A percentile compares a stretch with the other conserved stretches of the same genome.
Conservation (phyloP, 2,329 filamentous ascomycete species). For the Penicillium crustosum region DNA sequence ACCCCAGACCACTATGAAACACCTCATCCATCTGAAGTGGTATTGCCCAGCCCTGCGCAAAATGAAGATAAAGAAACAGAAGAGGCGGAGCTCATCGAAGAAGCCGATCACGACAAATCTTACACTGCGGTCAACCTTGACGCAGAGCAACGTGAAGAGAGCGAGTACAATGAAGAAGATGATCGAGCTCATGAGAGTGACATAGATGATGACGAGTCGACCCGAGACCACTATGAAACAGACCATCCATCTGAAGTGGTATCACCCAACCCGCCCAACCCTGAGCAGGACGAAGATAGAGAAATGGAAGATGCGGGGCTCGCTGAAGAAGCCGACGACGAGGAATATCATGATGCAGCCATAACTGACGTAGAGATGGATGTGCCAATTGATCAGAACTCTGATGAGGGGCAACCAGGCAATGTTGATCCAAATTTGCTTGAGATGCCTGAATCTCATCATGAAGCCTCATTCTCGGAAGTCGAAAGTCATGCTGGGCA, state of each 20-base stretch:
- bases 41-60: background rate
- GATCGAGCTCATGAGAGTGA: constrained; percentile 19
- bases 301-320: background rate
- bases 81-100: background rate
- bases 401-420: background rate
- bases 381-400: background rate
- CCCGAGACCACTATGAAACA: background rate
- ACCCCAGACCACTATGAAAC: background rate
- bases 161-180: constrained; percentile 2
- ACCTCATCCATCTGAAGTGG: background rate
- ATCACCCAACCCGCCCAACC: background rate
- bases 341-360: background rate
- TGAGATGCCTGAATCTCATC: background rate
- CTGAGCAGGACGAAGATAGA: background rate
- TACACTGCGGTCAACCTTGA: background rate
- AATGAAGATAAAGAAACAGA: background rate
- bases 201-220: constrained; percentile 20
- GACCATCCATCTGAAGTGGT: background rate
- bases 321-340: background rate
- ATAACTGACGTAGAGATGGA: background rate
- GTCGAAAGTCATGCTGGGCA: background rate
- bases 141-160: background rate
- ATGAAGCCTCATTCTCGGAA: background rate
- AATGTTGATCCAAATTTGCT: background rate
- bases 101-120: background rate